Conservation (phyloP, 1,139 yeast genomes). For the Debaryomyces sp. region DNA sequence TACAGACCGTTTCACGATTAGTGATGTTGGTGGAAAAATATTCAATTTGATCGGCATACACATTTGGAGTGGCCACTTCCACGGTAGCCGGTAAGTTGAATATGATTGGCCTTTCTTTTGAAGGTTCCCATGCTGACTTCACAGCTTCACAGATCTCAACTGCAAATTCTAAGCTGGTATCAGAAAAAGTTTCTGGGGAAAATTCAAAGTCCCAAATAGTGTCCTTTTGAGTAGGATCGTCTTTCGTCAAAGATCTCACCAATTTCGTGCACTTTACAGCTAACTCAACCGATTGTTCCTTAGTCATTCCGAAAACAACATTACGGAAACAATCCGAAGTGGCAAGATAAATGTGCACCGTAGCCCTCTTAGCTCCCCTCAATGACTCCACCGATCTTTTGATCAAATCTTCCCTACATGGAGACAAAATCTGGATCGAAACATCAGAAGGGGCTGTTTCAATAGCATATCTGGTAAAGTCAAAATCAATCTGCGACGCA, state of each 20-base stretch:
- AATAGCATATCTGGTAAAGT: slow-evolving; percentile 90
- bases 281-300: slow-evolving; percentile 74
- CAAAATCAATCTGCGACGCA: slow-evolving; percentile 95
- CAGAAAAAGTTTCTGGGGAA: slow-evolving; percentile 94
- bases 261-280: slow-evolving; percentile 84
- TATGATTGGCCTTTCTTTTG: slow-evolving; percentile 80
- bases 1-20: slow-evolving; percentile 83
- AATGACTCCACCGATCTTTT: slow-evolving; percentile 87
- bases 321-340: slow-evolving; percentile 90
- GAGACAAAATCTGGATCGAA: slow-evolving; percentile 86
- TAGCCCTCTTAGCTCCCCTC: slow-evolving; percentile 87
- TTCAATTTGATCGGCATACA: slow-evolving; percentile 96
- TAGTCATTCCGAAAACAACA: slow-evolving; percentile 84
- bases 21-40: slow-evolving; percentile 77
- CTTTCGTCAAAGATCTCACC: slow-evolving; percentile 84
- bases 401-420: slow-evolving; percentile 88
- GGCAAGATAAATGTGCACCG: slow-evolving; percentile 88
- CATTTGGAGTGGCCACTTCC: slow-evolving; percentile 91
- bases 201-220: slow-evolving; percentile 92
- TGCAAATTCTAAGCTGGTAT: slow-evolving; percentile 83
- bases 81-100: slow-evolving; percentile 99
- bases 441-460: slow-evolving; percentile 94
- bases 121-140: slow-evolving; percentile 88
- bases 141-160: slow-evolving; percentile 94
- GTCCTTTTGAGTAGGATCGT: slow-evolving; percentile 69